Base-by-base conservation (phyloP, 2,329 filamentous ascomycete genomes). In the Ceratocystiopsis minuta region DNA sequence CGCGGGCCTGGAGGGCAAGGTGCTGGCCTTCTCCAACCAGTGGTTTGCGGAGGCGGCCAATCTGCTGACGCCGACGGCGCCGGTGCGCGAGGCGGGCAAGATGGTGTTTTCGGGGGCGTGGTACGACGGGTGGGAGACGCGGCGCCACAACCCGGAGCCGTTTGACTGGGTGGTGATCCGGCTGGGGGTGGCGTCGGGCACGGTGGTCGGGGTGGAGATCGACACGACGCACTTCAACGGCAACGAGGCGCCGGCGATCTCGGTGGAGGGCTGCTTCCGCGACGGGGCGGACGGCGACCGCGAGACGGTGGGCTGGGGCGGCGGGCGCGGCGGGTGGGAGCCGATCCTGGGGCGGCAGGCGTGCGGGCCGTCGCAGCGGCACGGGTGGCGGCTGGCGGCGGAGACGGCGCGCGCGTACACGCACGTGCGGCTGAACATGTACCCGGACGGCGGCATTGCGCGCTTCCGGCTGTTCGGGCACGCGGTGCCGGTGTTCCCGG, bases 211-310 rank as follows among this genome's bases (percentile, higher is more conserved):
- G 15, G 64, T 87, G 38, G 83, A 88, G 60, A 68, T 88, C 48
- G 81, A 88, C 60, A 88, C 83, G 3, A 75, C 80, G 39, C 83
- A 78, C 63, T 90, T 88, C 67, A 76, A 71, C 45, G 83, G 83
- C 46, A 88, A 88, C 61, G 78, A 88, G 54, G 83, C 82, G 7
- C 82, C 82, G 1, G 78, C 77, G 49, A 74, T 87, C 53, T 82
- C 77, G 0, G 78, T 90, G 16, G 77, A 88, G 56, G 83, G 80
- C 37, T 75, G 75, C 56, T 85, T 84, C 60, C 72, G 65, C 49
- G 63, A 65, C 17, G 64, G 72, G 50, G 63, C 65, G 17, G 64
- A 72, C 50, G 64, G 72, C 49, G 48, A 49, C 38, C 39, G 36
- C 16, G 72, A 80, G 47, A 74, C 84, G 12, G 57, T 72, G 35